Evolutionary conservation across 805 yeast species (phyloP), one percentile per base, ranked within the genome.

Genomic region (Suhomyces pyralidae): DNA sequence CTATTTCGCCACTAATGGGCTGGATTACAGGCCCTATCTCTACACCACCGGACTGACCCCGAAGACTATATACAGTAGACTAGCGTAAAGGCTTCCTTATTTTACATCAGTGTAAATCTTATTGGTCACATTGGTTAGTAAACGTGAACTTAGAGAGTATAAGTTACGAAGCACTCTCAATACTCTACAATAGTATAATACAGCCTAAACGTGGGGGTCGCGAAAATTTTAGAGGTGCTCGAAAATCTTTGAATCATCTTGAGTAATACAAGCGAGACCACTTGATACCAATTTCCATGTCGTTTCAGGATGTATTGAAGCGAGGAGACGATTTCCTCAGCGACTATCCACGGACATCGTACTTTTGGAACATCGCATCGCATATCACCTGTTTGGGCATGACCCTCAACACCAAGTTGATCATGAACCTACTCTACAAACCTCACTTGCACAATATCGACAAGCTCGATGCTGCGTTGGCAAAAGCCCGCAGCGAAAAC

Each of bases 291-390:
- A 2, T 8, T 56, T 40, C 17, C 28, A 88, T 88, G 94, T 85
- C 93, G 0, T 80, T 82, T 56, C 81, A 81, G 42, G 85, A 80
- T 58, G 94, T 88, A 25, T 68, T 88, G 47, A 72, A 79, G 56
- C 72, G 91, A 53, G 97, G 96, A 4, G 88, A 86, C 56, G 88
- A 84, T 26, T 84, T 85, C 62, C 78, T 90, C 17, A 55, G 69
- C 2, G 79, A 81, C 42, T 86, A 83, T 58, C 92, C 96, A 0
- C 73, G 92, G 43, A 67, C 74, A 0, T 67, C 82, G 0, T 61
- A 66, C 24, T 61, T 80, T 55, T 90, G 97, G 97, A 81, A 84
- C 58, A 63, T 71, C 20, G 78, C 85, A 0, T 85, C 96, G 5
- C 85, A 84, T 51, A 76, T 84, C 10, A 85, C 94, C 1, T 83